Conservation (phyloP, 1,139 yeast species). For the Trichomonascaceae sp. region DNA sequence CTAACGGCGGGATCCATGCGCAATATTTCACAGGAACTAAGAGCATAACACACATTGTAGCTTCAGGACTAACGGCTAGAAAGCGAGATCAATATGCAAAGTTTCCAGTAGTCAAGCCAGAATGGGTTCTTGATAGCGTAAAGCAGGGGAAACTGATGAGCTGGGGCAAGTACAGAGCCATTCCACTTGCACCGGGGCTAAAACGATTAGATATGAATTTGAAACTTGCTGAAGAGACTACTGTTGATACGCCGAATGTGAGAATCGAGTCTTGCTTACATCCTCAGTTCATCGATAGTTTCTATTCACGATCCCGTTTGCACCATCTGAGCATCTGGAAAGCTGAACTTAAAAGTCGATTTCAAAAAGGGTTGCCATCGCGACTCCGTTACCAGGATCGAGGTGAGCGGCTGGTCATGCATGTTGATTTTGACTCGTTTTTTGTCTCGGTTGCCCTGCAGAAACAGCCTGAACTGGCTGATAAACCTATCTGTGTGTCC, state of each 20-base stretch:
- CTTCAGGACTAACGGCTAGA: constrained; percentile 70
- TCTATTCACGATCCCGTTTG: constrained; percentile 73
- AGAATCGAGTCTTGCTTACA: constrained; percentile 31
- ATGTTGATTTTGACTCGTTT: constrained; percentile 90
- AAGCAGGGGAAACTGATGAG: constrained; percentile 43
- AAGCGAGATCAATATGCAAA: constrained; percentile 60
- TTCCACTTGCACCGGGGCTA: constrained; percentile 18
- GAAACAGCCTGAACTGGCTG: constrained; percentile 44
- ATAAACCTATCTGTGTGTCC: constrained; percentile 71
- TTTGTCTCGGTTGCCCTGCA: constrained; percentile 82
- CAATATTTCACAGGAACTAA: constrained; percentile 65
- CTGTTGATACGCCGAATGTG: background rate
- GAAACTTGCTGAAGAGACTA: background rate
- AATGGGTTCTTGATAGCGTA: constrained; percentile 72
- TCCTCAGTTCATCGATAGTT: constrained; percentile 65
- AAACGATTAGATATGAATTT: background rate
- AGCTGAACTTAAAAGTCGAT: constrained; percentile 60
- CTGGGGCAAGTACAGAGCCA: constrained; percentile 65
- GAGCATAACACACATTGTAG: constrained; percentile 77
- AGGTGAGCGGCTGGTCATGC: constrained; percentile 45
- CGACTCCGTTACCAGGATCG: constrained; percentile 1
- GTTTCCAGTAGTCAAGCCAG: constrained; percentile 72
- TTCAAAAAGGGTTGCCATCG: constrained; percentile 40
- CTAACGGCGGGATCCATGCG: constrained; percentile 75
- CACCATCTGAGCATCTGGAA: constrained; percentile 91